Evolutionary conservation across 768 basidiomycete genomes (phyloP).

Genomic region (Boletus sp.): DNA sequence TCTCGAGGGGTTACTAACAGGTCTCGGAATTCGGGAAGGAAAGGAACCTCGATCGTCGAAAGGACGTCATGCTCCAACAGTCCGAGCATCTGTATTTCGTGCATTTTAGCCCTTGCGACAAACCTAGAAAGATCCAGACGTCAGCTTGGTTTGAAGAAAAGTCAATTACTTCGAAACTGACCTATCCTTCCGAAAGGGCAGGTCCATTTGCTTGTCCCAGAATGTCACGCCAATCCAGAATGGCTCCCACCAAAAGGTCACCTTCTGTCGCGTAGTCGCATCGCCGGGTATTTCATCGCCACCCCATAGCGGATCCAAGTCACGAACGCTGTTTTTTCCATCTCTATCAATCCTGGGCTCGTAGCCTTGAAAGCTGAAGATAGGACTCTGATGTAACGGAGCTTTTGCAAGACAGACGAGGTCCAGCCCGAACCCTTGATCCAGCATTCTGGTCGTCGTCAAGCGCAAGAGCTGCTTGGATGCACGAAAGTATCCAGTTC

Average conservation of each 20-base stretch:
- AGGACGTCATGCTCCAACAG: conserved; percentile 89
- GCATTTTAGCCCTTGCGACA: conserved; percentile 93
- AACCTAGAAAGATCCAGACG: conserved; percentile 53
- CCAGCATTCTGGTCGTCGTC: conserved; percentile 90
- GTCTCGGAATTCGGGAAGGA: conserved; percentile 49
- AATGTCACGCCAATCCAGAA: conserved; percentile 82
- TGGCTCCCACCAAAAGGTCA: conserved; percentile 86
- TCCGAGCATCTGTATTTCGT: conserved; percentile 94
- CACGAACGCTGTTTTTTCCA: conserved; percentile 44
- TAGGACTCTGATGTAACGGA: conserved; percentile 89
- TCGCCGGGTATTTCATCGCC: conserved; percentile 50
- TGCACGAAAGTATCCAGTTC: conserved; percentile 91
- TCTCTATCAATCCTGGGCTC: conserved; percentile 57
- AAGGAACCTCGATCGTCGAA: conserved; percentile 85
- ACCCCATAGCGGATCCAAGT: conserved; percentile 74
- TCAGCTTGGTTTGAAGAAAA: not conserved
- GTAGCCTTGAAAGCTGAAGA: conserved; percentile 81
- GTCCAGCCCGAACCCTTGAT: conserved; percentile 89
- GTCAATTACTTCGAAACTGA: conserved; percentile 26
- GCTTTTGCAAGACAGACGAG: conserved; percentile 87
- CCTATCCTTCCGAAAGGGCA: conserved; percentile 80
- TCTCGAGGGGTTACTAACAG: conserved; percentile 33
- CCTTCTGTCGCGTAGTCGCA: conserved; percentile 40
- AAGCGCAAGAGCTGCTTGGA: conserved; percentile 86
- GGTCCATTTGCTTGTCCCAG: conserved; percentile 86